Conservation (phyloP, 306 rosid genomes). For the Pterocarpus santalinus region DNA sequence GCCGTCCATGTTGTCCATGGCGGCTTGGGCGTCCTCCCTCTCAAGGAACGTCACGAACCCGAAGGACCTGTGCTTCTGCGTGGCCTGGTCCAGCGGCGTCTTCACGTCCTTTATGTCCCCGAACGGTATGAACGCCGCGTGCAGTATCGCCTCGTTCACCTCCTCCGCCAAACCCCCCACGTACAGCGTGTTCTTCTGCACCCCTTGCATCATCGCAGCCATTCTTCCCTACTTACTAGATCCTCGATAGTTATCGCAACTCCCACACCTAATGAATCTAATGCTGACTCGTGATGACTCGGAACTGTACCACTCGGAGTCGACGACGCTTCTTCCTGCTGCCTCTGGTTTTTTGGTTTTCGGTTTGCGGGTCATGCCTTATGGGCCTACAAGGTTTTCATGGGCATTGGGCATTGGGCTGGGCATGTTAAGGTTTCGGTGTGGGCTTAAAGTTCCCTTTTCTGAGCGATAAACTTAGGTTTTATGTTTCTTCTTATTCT, state of each 20-base stretch:
- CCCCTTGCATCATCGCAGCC: conserved; percentile 77
- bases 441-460: no score
- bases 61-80: conserved; percentile 97
- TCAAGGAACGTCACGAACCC: conserved; percentile 97
- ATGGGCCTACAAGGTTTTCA: no score
- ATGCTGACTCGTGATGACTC: neutral
- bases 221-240: neutral
- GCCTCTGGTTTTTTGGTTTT: no score
- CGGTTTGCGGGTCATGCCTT: no score
- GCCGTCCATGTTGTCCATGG: conserved; percentile 99
- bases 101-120: conserved; percentile 96
- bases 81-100: conserved; percentile 94
- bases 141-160: conserved; percentile 84
- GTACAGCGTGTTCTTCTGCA: conserved; percentile 91
- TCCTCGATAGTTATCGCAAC: no score
- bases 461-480: no score
- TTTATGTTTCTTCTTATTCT: no score
- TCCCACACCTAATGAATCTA: neutral
- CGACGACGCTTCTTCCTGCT: no score
- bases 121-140: conserved; percentile 90
- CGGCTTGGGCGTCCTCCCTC: conserved; percentile 88
- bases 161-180: conserved; percentile 96
- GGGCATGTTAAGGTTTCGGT: no score
- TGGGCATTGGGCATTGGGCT: no score
- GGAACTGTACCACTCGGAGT: neutral